Base-by-base conservation (phyloP, 192 early-diverging fungal genomes). In the Coemansia sp. region DNA sequence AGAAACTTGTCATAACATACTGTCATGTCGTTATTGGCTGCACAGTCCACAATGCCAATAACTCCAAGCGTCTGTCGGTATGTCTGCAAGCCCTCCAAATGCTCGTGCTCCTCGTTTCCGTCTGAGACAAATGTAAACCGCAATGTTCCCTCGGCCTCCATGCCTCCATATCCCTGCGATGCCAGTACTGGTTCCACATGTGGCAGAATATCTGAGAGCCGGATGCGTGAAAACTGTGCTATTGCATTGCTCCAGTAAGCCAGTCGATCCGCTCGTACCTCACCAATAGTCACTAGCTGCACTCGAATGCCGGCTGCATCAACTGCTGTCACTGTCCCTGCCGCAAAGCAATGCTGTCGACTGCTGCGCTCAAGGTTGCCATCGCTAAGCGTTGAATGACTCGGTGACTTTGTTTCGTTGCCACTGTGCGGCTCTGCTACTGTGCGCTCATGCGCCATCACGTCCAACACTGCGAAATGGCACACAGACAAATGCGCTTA, bases 41-140 rank as follows among this genome's bases (percentile, higher is more conserved):
- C 49, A 44, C 79, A 67, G 58, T 82, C 75, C 22, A 75, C 26
- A 19, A 82, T 62, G 7, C 81, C 81, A 26, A 82, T 61, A 0
- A 82, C 72, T 25, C 81, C 81, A 48, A 82, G 50, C 4, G 65
- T 56, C 57, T 74, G 81, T 24, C 81, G 56, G 69, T 78, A 69
- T 53, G 76, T 82, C 60, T 82, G 81, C 48, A 82, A 54, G 19
- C 76, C 75, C 53, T 78, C 81, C 55, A 82, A 50, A 38, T 78
- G 67, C 69, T 74, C 81, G 54, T 76, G 76, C 26, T 73, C 80
- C 31, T 67, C 65, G 53, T 38, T 60, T 16, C 54, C 48, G 25
- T 32, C 44, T 0, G 57, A 47, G 0, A 64, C 50, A 32, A 77
- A 82, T 4, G 60, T 44, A 26, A 82, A 67, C 49, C 68, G 71